Base-by-base conservation (phyloP, 192 early-diverging fungal species). In the Linnemannia hyalina region DNA sequence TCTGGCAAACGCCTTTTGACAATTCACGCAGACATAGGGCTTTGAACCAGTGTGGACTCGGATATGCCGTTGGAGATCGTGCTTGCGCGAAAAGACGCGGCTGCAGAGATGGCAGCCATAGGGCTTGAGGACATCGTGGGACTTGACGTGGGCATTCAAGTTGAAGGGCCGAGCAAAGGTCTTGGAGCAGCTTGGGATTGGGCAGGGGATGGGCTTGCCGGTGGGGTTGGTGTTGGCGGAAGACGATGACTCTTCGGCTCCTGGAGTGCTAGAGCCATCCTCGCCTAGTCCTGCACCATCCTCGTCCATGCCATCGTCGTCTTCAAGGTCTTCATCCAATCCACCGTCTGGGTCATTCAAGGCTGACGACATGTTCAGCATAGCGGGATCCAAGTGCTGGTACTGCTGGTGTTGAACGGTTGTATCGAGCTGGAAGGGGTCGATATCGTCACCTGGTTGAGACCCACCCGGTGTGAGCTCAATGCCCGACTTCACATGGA, bases 21-120 rank as follows among this genome's bases (percentile, higher is more conserved):
- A 97, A 29, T 86, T 87, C 29, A 89, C 77, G 82, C 96, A 97
- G 10, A 87, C 82, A 89, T 95, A 95, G 1, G 96, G 94, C 54
- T 93, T 94, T 16, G 88, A 92, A 0, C 93, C 93, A 1, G 93
- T 93, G 68, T 94, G 93, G 18, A 93, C 90, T 46, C 93, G 88
- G 42, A 90, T 91, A 70, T 96, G 95, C 29, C 96, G 88, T 73
- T 95, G 91, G 38, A 95, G 88, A 90, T 97, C 96, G 80, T 97
- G 96, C 77, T 95, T 95, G 15, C 96, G 91, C 11, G 93, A 90
- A 87, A 96, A 97, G 8, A 94, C 92, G 26, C 91, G 70, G 2
- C 90, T 60, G 82, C 96, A 97, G 18, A 88, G 46, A 35, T 85
- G 72, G 72, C 96, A 97, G 41, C 80, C 80, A 83, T 93, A 94